Evolutionary conservation across 2,329 filamentous ascomycete species (phyloP).

Genomic region (Hypoxylon sp.): DNA sequence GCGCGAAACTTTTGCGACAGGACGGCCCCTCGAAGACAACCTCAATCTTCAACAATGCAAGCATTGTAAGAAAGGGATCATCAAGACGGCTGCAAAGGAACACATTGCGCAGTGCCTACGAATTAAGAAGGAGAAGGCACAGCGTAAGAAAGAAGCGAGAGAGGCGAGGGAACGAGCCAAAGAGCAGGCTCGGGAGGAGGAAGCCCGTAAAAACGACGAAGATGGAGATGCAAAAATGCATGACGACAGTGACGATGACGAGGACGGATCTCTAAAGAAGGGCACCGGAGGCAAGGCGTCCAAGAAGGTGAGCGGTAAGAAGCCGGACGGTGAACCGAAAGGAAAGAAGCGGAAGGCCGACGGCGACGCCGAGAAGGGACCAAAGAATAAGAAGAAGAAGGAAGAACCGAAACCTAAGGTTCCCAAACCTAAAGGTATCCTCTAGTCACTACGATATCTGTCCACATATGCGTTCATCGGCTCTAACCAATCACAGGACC

Average conservation of each 20-base stretch:
- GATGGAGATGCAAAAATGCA: conserved; percentile 58
- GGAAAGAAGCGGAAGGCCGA: conserved; percentile 86
- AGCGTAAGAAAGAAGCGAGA: conserved; percentile 81
- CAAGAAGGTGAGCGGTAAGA: conserved; percentile 78
- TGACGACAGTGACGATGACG: conserved; percentile 66
- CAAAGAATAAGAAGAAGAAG: conserved; percentile 95
- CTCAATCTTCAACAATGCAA: conserved; percentile 89
- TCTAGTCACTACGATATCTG: conserved; percentile 21
- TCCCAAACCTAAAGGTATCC: conserved; percentile 84
- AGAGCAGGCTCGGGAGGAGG: conserved; percentile 72
- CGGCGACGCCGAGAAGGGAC: conserved; percentile 82
- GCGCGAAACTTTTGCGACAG: conserved; percentile 84
- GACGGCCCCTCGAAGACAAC: conserved; percentile 83
- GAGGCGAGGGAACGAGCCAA: conserved; percentile 78
- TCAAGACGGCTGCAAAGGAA: conserved; percentile 79
- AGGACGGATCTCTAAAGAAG: conserved; percentile 62
- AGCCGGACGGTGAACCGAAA: conserved; percentile 74
- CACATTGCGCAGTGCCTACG: conserved; percentile 89
- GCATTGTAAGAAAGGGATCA: conserved; percentile 91
- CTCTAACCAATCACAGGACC: conserved; percentile 68
- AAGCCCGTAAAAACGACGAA: conserved; percentile 67
- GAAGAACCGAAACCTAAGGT: conserved; percentile 88
- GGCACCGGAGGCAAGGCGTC: conserved; percentile 57
- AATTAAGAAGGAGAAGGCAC: conserved; percentile 86
- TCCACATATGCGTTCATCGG: conserved; percentile 23